Evolutionary conservation across 352 stramenopile genomes (phyloP).

Genomic region (Phytopythium cucurbitacearum): DNA sequence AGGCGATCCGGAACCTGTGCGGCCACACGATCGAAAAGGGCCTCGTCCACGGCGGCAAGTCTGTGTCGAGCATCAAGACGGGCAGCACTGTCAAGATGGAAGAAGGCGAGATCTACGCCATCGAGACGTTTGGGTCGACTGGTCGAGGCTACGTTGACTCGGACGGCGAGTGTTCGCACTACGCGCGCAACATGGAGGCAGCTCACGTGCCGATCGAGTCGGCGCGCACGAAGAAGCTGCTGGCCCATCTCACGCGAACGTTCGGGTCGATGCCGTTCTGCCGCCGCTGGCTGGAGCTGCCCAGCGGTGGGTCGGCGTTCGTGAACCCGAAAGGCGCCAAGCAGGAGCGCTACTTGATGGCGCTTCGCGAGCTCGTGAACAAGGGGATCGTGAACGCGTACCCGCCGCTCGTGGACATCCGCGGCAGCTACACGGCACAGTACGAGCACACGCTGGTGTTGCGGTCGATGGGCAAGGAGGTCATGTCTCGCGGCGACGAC

Average conservation of each 20-base stretch:
- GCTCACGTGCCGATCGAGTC: constrained; percentile 92
- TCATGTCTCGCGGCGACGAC: constrained; percentile 97
- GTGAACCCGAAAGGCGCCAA: constrained; percentile 93
- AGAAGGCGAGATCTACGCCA: constrained; percentile 97
- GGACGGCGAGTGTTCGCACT: constrained; percentile 96
- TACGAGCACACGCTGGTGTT: constrained; percentile 99
- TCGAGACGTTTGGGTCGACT: constrained; percentile 95
- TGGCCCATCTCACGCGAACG: constrained; percentile 98
- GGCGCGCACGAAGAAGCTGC: constrained; percentile 91
- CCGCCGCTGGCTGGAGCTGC: constrained; percentile 94
- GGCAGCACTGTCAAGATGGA: constrained; percentile 95
- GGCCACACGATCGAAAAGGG: constrained; percentile 98
- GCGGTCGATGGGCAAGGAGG: constrained; percentile 96
- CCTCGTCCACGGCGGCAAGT: constrained; percentile 96
- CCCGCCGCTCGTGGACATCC: constrained; percentile 95
- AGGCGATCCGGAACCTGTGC: constrained; percentile 97
- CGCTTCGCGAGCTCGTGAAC: constrained; percentile 97
- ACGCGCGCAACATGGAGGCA: constrained; percentile 96
- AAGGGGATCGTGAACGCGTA: constrained; percentile 94
- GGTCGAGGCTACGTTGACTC: constrained; percentile 88
- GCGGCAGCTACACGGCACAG: constrained; percentile 97
- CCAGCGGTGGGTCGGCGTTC: constrained; percentile 92
- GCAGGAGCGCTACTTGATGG: constrained; percentile 97
- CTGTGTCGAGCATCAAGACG: constrained; percentile 95
- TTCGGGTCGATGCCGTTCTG: constrained; percentile 99